Evolutionary conservation across 306 rosid genomes (phyloP).

Genomic region (Hippophae gyantsensis): DNA sequence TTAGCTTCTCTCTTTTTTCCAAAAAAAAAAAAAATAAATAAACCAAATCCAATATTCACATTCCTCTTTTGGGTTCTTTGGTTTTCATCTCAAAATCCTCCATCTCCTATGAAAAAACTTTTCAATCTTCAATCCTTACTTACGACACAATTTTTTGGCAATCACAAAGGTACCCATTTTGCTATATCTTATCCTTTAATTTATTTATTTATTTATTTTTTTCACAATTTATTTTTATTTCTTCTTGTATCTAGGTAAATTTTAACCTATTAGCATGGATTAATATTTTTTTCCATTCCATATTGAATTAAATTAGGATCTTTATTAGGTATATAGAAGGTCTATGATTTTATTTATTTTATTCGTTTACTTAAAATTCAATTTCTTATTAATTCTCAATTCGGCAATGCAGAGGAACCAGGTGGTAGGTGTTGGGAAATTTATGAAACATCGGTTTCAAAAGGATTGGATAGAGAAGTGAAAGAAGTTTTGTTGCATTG

Average conservation of each 20-base stretch:
- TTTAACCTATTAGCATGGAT: background rate
- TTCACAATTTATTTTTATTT: too few species aligned
- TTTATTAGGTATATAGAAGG: too few species aligned
- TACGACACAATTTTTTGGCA: slow-evolving; percentile 1
- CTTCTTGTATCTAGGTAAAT: background rate
- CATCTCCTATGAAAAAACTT: slow-evolving; percentile 7
- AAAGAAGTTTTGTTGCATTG: too few species aligned
- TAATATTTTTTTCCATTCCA: too few species aligned
- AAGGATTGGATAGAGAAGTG: too few species aligned
- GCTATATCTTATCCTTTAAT: background rate
- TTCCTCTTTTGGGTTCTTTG: slow-evolving; percentile 30
- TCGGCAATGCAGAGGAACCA: too few species aligned
- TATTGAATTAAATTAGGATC: too few species aligned
- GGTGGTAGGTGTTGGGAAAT: too few species aligned
- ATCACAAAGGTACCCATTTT: slow-evolving; percentile 33
- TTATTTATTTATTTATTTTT: background rate
- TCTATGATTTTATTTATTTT: too few species aligned
- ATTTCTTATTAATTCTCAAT: too few species aligned
- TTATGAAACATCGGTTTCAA: too few species aligned
- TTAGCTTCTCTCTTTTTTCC: slow-evolving; percentile 32
- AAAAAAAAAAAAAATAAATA: slow-evolving; percentile 26
- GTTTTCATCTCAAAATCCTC: slow-evolving; percentile 20
- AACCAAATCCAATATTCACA: slow-evolving; percentile 26
- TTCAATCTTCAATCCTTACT: slow-evolving; percentile 15
- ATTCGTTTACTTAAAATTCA: too few species aligned